These are phyloP conservation scores for Gastrolobium bilobum DNA, from an alignment of 306 rosid species.

Conservation along the genomic window DNA sequence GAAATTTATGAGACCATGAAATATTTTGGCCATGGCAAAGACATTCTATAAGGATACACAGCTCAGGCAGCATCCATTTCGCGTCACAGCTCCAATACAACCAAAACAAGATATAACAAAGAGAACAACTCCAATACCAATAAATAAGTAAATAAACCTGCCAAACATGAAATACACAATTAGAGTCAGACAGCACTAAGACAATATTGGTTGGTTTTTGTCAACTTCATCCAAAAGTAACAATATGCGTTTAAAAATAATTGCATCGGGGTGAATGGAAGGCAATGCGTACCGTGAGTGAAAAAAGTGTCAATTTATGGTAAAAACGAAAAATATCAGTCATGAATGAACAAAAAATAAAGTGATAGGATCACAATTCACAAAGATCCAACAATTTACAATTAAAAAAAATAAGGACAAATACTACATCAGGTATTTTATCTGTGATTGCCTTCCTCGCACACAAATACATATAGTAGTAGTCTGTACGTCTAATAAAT, in stretches of 20 bases:
- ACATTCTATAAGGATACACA: constrained; percentile 80
- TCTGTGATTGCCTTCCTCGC: constrained; percentile 10
- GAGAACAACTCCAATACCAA: constrained; percentile 80
- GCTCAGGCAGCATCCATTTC: constrained; percentile 88
- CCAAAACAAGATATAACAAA: constrained; percentile 87
- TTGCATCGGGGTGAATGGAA: not conserved
- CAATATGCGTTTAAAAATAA: not conserved
- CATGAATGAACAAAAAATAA: constrained; percentile 36
- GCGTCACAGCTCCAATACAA: constrained; percentile 76
- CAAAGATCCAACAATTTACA: not conserved
- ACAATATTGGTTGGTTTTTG: constrained; percentile 26
- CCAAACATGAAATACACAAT: constrained; percentile 44
- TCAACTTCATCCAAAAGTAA: constrained; percentile 28
- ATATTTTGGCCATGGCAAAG: constrained; percentile 8
- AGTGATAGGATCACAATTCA: constrained; percentile 19
- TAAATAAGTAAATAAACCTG: constrained; percentile 94
- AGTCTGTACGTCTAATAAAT: constrained; percentile 17
- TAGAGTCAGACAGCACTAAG: constrained; percentile 36
- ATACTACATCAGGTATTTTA: constrained; percentile 2
- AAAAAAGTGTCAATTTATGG: not conserved
- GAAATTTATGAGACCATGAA: constrained; percentile 33
- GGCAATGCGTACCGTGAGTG: not conserved
- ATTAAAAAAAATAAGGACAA: not conserved
- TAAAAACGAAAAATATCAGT: constrained; percentile 1
- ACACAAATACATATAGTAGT: not conserved